A percentile compares a stretch with the other conserved stretches of the same genome.
phyloP scores from a whole-genome alignment of 2,329 filamentous ascomycete genomes.

The Aspergillus neotritici region DNA sequence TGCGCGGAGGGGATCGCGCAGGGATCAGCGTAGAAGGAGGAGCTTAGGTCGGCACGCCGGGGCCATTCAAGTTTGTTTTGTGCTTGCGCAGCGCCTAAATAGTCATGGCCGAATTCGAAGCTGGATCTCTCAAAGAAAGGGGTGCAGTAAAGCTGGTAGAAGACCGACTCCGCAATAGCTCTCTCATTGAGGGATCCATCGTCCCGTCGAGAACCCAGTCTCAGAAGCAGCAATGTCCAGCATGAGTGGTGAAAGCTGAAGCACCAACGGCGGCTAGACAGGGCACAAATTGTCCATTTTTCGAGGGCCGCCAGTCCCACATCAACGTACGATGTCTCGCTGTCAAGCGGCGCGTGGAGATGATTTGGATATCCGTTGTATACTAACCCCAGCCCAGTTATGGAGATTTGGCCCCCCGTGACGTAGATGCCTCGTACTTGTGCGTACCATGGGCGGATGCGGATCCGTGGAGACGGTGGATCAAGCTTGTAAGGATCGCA shows the following conservation, averaged over 20 bases:
- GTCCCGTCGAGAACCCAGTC: neutral
- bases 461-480: neutral
- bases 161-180: conserved; percentile 3
- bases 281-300: conserved; percentile 2
- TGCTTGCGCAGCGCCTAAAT: conserved; percentile 6
- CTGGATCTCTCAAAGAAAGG: conserved; percentile 2
- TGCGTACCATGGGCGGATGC: conserved; percentile 9
- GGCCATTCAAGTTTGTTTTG: neutral
- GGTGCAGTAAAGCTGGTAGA: conserved; percentile 8
- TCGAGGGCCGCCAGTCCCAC: neutral
- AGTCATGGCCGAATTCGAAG: conserved; percentile 13
- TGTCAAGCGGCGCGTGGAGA: conserved; percentile 1
- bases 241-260: conserved; percentile 12
- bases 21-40: conserved; percentile 7
- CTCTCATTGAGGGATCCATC: neutral
- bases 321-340: conserved; percentile 1
- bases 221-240: conserved; percentile 10
- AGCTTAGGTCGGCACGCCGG: neutral
- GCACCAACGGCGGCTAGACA: neutral
- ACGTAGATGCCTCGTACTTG: conserved; percentile 8
- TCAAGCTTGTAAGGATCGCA: conserved; percentile 2
- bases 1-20: conserved; percentile 1
- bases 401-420: neutral
- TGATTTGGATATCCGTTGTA: neutral
- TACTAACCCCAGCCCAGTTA: conserved; percentile 7